Conservation (phyloP, 78 protist genomes). For the Speleostelium caveatum region DNA sequence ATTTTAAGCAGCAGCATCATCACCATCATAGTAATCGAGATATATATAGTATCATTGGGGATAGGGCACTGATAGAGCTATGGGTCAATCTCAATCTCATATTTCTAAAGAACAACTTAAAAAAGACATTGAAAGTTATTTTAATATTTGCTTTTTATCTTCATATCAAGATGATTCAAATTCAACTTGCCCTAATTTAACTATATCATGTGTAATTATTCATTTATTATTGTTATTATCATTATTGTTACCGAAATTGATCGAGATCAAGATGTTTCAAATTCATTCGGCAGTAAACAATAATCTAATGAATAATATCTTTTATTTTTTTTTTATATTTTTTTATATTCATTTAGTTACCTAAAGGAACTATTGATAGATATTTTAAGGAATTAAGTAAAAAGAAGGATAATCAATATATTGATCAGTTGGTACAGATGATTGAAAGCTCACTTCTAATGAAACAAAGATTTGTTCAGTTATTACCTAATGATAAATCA, state of each 20-base stretch:
- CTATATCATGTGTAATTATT: slow-evolving; percentile 61
- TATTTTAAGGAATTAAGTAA: neutral
- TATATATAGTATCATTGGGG: too few species aligned
- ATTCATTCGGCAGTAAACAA: neutral
- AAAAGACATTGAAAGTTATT: slow-evolving; percentile 40
- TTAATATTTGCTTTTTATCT: slow-evolving; percentile 30
- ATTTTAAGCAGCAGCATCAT: too few species aligned
- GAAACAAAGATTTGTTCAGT: neutral
- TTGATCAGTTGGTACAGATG: neutral
- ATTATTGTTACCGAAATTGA: too few species aligned
- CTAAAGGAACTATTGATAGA: slow-evolving; percentile 31
- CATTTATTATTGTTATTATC: neutral
- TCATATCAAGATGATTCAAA: slow-evolving; percentile 39
- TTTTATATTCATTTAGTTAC: slow-evolving; percentile 6
- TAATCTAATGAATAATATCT: too few species aligned
- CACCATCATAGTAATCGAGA: too few species aligned
- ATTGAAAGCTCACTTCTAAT: slow-evolving; percentile 3
- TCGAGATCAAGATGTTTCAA: too few species aligned
- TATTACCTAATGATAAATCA: neutral
- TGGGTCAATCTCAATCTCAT: slow-evolving; percentile 73
- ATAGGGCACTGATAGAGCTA: neutral
- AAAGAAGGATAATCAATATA: slow-evolving; percentile 18
- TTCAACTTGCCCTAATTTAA: slow-evolving; percentile 16
- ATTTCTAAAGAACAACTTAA: slow-evolving; percentile 36
- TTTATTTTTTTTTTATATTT: too few species aligned